Evolutionary conservation across 495 filamentous ascomycete genomes (phyloP), one percentile per base, ranked within the genome.

Genomic region (Aspergillus steynii): DNA sequence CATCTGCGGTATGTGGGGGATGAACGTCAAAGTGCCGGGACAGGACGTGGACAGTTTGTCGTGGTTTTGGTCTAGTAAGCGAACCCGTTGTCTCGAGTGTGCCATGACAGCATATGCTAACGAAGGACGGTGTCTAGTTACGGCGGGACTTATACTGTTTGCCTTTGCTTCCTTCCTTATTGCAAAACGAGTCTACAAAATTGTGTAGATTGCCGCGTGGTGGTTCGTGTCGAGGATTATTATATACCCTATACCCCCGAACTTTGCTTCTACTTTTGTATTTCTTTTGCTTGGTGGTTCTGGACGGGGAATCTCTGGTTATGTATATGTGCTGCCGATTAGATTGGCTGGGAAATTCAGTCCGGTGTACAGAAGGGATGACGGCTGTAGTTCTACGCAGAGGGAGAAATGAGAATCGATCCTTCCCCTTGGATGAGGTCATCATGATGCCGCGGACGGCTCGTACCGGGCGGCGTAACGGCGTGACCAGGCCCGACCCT

Each of bases 1-100:
- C 74, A 91, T 99, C 64, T 97, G 95, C 29, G 96, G 95, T 65
- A 88, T 99, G 73, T 99, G 95, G 90, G 95, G 95, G 37, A 98
- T 98, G 95, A 99, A 99, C 79, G 92, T 96, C 7, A 89, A 90
- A 76, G 94, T 99, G 0, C 95, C 95, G 0, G 92, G 93, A 2
- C 94, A 97, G 71, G 88, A 90, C 32, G 71, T 82, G 50, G 85
- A 87, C 49, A 84, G 79, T 63, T 63, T 88, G 56, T 74, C 72
- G 50, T 89, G 86, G 86, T 89, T 89, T 63, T 88, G 79, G 78
- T 83, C 78, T 25, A 85, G 82, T 85, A 77, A 58, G 81, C 70
- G 14, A 12, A 4, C 29, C 25, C 50, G 51, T 31, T 50, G 37
- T 59, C 32, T 52, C 28, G 26, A 29, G 12, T 29, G 34, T 57